Base-by-base conservation (phyloP, 2,329 filamentous ascomycete genomes). In the Hypoxylon sp. region DNA sequence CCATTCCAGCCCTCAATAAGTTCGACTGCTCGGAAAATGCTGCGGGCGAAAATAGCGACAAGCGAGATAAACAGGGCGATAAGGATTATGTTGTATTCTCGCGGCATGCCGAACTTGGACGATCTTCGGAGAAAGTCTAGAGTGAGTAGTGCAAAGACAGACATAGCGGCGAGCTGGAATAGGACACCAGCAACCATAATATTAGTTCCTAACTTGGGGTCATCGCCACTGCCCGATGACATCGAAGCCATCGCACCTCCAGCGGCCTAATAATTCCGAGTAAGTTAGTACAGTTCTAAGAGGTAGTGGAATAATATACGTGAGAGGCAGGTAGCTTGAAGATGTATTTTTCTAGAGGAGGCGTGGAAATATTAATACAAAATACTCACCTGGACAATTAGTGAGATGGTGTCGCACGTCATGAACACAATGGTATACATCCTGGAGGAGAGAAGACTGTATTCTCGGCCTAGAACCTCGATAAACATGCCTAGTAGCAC, bases 121-220 rank as follows among this genome's bases (percentile, higher is more conserved):
- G 68, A 60, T 10, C 83, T 79, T 5, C 78, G 75, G 22, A 82
- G 63, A 65, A 85, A 85, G 35, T 76, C 74, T 1, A 70, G 65
- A 9, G 82, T 78, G 10, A 81, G 80, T 14, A 77, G 48, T 19
- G 80, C 79, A 70, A 86, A 86, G 22, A 83, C 72, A 4, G 81
- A 82, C 74, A 86, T 85, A n/a, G 81, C 82, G 62, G 77, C 78
- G 10, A 86, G 77, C 61, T 86, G 84, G 75, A 86, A 85, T 35
- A 84, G 77, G 63, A 86, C 84, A 62, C 84, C 84, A 1, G 79
- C 80, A 9, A 85, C 81, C 84, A 86, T 85, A 42, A 83, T 79
- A 67, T 84, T 77, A 29, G 84, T 83, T 6, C 84, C 84, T 0
- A 79, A 74, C 8, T 77, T 73, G 19, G 82, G 82, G 72, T 83